phyloP scores from a whole-genome alignment of 768 basidiomycete genomes.

The Suillus paluster region DNA sequence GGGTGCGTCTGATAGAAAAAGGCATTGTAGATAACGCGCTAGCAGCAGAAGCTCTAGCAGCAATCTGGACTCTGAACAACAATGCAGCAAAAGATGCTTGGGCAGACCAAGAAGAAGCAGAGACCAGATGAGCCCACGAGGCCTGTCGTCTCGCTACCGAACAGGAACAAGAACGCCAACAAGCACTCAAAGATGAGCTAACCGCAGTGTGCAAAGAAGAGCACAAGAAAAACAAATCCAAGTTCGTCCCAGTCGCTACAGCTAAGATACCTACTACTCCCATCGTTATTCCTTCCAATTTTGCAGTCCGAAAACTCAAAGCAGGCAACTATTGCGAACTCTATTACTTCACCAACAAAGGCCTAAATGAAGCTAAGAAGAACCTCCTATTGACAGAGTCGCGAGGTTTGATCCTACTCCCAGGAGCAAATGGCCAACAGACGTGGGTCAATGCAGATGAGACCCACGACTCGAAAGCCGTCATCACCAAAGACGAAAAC shows the following conservation, averaged over 20 bases:
- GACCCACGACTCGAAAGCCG: no score
- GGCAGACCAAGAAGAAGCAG: neutral
- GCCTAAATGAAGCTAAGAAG: neutral
- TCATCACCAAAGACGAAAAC: no score
- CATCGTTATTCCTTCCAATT: neutral
- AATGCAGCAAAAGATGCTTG: neutral
- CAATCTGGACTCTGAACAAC: neutral
- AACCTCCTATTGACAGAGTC: no score
- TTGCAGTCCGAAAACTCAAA: neutral
- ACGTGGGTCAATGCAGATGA: neutral
- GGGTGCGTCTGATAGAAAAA: no score
- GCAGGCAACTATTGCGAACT: conserved; percentile 1
- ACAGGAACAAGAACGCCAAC: no score
- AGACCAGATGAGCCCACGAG: neutral
- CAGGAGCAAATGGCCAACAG: no score
- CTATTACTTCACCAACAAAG: conserved; percentile 9
- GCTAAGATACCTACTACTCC: neutral
- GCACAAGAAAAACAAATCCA: neutral
- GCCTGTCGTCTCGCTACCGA: neutral
- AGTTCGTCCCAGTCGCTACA: neutral
- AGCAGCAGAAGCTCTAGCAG: no score
- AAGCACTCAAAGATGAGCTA: neutral
- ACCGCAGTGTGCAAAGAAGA: conserved; percentile 1
- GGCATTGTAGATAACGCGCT: no score
- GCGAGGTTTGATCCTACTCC: no score